Base-by-base conservation (phyloP, 306 rosid species). In the Elaeagnus macrophylla region DNA sequence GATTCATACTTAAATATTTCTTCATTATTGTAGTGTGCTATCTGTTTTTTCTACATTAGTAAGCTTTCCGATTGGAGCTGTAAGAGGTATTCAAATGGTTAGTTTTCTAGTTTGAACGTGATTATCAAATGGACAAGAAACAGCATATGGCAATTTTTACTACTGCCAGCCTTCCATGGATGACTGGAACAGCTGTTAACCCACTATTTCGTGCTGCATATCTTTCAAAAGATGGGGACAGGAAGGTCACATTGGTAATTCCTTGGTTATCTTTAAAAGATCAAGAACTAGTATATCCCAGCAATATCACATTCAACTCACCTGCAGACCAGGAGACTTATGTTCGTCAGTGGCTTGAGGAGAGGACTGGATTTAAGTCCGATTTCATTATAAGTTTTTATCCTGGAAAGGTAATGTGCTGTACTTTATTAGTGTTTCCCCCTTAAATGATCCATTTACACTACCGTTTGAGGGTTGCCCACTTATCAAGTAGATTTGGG, bases 121-220 rank as follows among this genome's bases (percentile, higher is more conserved):
- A 66, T 49, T 62, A 71, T 37, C 51, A 62, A 73, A 86, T 86
- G 99, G 84, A 77, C 69, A 74, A 61, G 60, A 80, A 78, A 75
- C 74, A 59, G 38, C 87, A 87, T 67, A 69, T 91, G 76, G 95
- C 87, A 35, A 84, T 91, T 76, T 84, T 86, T 59, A 91, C 99
- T 14, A 86, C 99, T 12, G 99, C 99, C 50, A 87, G 99, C 78
- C 95, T 91, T 78, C 97, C 99, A 53, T 91, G 99, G 99, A 69
- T 91, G 79, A 91, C 99, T 39, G 99, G 99, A 57, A 91, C 99
- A 12, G 89, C 99, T 8, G 93, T 91, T 53, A 91, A 91, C 69
- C 99, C 99, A 48, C 74, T 91, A 60, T 87, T 91, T 67, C 96
- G 99, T 15, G 96, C 99, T 12, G 94, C 82, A 5, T 91, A 82